These are phyloP conservation scores for Termitomyces sp. DNA, from an alignment of 768 basidiomycete species.

Conservation along the genomic window DNA sequence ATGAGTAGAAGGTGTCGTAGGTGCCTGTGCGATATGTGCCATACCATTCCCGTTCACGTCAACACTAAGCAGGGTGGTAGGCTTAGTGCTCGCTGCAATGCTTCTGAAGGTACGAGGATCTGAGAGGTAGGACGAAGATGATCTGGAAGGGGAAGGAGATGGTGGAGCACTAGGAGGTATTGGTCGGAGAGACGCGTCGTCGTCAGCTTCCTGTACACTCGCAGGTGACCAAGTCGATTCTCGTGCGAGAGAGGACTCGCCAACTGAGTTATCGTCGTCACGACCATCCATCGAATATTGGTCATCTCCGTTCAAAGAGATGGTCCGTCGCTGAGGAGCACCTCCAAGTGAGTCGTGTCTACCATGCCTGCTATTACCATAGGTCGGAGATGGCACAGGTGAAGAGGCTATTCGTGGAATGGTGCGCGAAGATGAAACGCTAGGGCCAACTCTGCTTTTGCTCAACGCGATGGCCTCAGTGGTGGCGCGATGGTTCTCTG, in stretches of 20 bases:
- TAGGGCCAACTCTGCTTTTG: conserved; percentile 27
- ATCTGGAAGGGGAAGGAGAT: conserved; percentile 81
- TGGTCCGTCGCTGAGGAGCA: conserved; percentile 45
- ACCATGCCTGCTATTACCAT: conserved; percentile 23
- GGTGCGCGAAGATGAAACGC: conserved; percentile 24
- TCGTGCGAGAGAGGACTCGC: conserved; percentile 57
- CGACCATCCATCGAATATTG: conserved; percentile 41
- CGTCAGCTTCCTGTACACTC: conserved; percentile 81
- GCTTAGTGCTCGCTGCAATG: conserved; percentile 87
- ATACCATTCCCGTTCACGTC: conserved; percentile 78
- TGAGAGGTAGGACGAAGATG: conserved; percentile 81
- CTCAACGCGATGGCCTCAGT: conserved; percentile 25
- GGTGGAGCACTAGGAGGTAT: conserved; percentile 86
- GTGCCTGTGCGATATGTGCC: conserved; percentile 90
- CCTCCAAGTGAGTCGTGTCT: conserved; percentile 26
- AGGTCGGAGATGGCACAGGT: conserved; percentile 31
- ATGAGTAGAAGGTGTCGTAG: conserved; percentile 53
- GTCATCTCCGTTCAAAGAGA: conserved; percentile 63
- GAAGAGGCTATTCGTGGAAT: conserved; percentile 41
- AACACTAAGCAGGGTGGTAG: conserved; percentile 89
- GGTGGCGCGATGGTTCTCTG: conserved; percentile 30
- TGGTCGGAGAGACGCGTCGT: conserved; percentile 90
- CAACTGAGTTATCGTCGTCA: conserved; percentile 43
- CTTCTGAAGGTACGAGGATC: conserved; percentile 79
- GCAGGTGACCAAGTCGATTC: conserved; percentile 80